phyloP scores from a whole-genome alignment of 192 early-diverging fungal species.

The Coemansia sp. region DNA sequence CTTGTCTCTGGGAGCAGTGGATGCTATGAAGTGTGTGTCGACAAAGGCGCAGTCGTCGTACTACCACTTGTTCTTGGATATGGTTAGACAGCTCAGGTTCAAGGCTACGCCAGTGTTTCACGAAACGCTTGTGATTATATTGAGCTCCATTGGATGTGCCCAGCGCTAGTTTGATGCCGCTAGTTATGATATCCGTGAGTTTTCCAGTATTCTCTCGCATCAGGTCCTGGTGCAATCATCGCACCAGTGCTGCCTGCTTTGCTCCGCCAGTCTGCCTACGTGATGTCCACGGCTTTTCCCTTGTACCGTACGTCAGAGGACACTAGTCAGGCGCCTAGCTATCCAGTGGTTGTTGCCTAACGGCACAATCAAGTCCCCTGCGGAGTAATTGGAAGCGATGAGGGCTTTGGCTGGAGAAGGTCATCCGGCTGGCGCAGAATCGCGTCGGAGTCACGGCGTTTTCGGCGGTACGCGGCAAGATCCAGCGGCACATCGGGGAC shows the following conservation, averaged over 20 bases:
- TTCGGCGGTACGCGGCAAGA: constrained; percentile 64
- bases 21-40: constrained; percentile 30
- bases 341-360: constrained; percentile 1
- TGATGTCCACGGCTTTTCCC: constrained; percentile 72
- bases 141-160: constrained; percentile 71
- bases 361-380: constrained; percentile 22
- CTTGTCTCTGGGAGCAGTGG: neutral
- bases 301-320: constrained; percentile 82
- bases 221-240: constrained; percentile 77
- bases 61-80: constrained; percentile 75
- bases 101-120: constrained; percentile 72
- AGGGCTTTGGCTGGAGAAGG: constrained; percentile 73
- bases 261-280: neutral
- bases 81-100: constrained; percentile 79
- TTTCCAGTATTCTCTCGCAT: too few relatives aligned
- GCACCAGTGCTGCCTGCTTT: constrained; percentile 64
- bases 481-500: constrained; percentile 64
- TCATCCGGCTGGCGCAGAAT: constrained; percentile 71
- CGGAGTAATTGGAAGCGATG: constrained; percentile 62
- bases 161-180: constrained; percentile 59
- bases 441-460: constrained; percentile 74
- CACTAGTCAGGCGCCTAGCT: constrained; percentile 23
- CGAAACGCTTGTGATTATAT: constrained; percentile 69
- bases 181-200: constrained; percentile 36
- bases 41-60: constrained; percentile 75